Percentiles rank a stretch among this genome's conserved stretches.
These are phyloP conservation scores for Leptographium lundbergii DNA, from an alignment of 2,329 filamentous ascomycete species.

Conservation along the genomic window DNA sequence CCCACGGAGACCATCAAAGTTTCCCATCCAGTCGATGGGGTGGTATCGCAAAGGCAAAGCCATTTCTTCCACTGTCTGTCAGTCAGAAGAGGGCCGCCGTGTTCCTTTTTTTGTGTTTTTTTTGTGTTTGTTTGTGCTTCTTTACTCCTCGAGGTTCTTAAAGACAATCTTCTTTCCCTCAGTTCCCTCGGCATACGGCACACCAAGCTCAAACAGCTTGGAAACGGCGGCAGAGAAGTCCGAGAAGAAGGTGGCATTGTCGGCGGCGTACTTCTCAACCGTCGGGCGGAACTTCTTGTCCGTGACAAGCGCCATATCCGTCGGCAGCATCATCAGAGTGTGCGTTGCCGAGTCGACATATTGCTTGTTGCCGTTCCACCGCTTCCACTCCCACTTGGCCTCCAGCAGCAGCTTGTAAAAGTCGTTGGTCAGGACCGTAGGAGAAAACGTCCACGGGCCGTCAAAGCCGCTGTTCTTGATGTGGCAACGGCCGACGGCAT, in stretches of 20 bases:
- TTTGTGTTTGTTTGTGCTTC: background rate
- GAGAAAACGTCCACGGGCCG: slow-evolving; percentile 86
- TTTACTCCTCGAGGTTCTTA: slow-evolving; percentile 39
- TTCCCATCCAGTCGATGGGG: background rate
- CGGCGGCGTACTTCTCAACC: slow-evolving; percentile 81
- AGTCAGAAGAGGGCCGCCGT: too few species aligned
- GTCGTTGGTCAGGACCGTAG: slow-evolving; percentile 86
- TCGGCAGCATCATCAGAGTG: slow-evolving; percentile 92
- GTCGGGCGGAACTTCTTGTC: slow-evolving; percentile 75
- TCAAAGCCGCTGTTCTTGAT: slow-evolving; percentile 75
- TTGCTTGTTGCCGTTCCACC: slow-evolving; percentile 87
- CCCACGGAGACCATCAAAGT: background rate
- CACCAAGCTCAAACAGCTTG: slow-evolving; percentile 87
- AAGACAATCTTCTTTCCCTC: slow-evolving; percentile 47
- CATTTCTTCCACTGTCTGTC: background rate
- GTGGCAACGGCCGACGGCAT: slow-evolving; percentile 81
- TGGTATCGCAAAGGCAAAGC: background rate
- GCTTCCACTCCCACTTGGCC: slow-evolving; percentile 86
- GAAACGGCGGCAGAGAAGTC: slow-evolving; percentile 71
- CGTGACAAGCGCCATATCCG: slow-evolving; percentile 75
- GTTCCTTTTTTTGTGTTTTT: background rate
- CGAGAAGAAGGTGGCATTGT: slow-evolving; percentile 84
- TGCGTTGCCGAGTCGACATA: slow-evolving; percentile 81
- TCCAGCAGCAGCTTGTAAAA: slow-evolving; percentile 79
- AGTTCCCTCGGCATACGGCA: slow-evolving; percentile 62